Percentiles rank a stretch among this genome's conserved stretches.
Conservation (phyloP, 1,284 basidiomycete species). For the Coriolopsis trogii region DNA sequence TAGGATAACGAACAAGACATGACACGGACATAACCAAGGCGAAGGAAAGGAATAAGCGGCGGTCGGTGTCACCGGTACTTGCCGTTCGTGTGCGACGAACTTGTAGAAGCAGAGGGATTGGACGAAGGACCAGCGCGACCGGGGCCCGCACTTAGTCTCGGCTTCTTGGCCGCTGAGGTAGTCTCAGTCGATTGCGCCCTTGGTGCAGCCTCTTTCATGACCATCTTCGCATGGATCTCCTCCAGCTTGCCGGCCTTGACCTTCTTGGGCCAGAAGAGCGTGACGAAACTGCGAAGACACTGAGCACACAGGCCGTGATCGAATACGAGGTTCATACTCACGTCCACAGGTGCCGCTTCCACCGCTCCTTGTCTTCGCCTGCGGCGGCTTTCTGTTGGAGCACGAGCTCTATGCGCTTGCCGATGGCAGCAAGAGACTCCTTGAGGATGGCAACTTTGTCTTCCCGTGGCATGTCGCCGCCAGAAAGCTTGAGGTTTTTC, state of each 20-base stretch:
- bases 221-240: constrained; percentile 93
- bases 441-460: constrained; percentile 96
- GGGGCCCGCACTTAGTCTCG: constrained; percentile 29
- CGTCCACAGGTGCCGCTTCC: constrained; percentile 96
- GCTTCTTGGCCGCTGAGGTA: constrained; percentile 33
- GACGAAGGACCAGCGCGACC: constrained; percentile 27
- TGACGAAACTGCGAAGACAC: constrained; percentile 70
- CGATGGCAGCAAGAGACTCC: constrained; percentile 93
- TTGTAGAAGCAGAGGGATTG: constrained; percentile 28
- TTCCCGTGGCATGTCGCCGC: constrained; percentile 90
- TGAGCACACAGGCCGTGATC: not conserved
- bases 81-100: constrained; percentile 33
- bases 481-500: constrained; percentile 94
- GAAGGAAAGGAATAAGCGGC: not conserved
- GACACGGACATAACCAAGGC: not conserved
- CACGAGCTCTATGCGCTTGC: constrained; percentile 88
- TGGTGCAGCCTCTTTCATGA: constrained; percentile 66
- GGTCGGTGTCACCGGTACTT: constrained; percentile 32
- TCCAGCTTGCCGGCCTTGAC: constrained; percentile 87
- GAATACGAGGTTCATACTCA: constrained; percentile 47
- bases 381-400: constrained; percentile 76
- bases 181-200: constrained; percentile 33
- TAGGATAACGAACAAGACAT: not conserved
- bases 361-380: constrained; percentile 81
- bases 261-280: constrained; percentile 97